Base-by-base conservation (phyloP, 495 filamentous ascomycete species). In the Viridothelium virens region DNA sequence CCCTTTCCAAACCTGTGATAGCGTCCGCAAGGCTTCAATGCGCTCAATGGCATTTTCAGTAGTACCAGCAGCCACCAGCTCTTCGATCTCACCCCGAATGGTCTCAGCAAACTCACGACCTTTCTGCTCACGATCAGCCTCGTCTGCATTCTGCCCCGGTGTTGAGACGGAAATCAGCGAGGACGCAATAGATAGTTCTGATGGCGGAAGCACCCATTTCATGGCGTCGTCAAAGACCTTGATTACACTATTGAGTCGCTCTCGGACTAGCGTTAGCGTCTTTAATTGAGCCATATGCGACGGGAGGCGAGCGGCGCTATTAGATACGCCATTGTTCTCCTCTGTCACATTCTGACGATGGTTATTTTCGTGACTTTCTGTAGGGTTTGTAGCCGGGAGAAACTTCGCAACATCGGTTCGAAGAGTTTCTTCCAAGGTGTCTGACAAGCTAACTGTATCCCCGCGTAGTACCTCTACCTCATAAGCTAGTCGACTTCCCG, bases 401-500 rank as follows among this genome's bases (percentile, higher is more conserved):
- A 96, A 92, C 65, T 84, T 85, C 36, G 74, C 76, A 33, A 96
- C 85, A 65, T 92, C 88, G 2, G 85, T 81, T 11, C 84, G 80
- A 34, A 96, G 76, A 0, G 80, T 79, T 67, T 93, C 90, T 0
- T 85, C 85, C 66, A 98, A 77, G 5, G 88, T 79, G 68, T 96
- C 92, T 0, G 88, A 86, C 56, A 96, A 76, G 38, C 86, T 83
- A 18, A 90, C 79, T 0, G 91, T 86, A 73, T 97, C 94, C 63
- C 92, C 92, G 6, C 92, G 86, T 9, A 98, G 77, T 7, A 97
- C 84, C 73, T 98, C 94, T 9, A 98, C 93, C 71, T 97, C 91
- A 76, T 98, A 98, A 36, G 92, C 90, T 31, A 98, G 80, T 10
- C 95, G 84, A 67, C 89, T 86, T 33, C 91, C 89, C 69, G 90